These are phyloP conservation scores for Schizochytrium sp. DNA, from an alignment of 108 stramenopile species.

Conservation along the genomic window DNA sequence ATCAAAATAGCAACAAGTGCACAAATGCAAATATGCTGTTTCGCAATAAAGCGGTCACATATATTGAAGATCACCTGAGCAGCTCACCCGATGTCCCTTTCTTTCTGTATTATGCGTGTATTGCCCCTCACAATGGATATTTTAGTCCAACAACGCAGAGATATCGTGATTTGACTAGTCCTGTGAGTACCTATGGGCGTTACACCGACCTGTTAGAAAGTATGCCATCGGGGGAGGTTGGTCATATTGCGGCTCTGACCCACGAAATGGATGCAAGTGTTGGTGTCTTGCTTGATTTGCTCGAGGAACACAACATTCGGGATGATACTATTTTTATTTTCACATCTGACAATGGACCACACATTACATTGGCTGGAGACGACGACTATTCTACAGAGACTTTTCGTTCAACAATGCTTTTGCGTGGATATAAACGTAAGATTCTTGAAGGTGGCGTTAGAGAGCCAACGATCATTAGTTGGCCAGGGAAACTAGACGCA, in stretches of 20 bases:
- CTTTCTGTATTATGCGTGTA: constrained; percentile 34
- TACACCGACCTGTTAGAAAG: constrained; percentile 16
- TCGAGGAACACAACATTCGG: background rate
- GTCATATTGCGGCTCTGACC: constrained; percentile 43
- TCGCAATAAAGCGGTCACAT: background rate
- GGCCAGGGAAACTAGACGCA: background rate
- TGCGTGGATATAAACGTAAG: constrained; percentile 12
- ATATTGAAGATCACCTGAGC: constrained; percentile 17
- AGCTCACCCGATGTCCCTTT: background rate
- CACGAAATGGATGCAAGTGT: constrained; percentile 21
- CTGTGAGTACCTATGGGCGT: constrained; percentile 50
- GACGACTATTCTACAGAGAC: background rate
- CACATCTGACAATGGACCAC: constrained; percentile 52
- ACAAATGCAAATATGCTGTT: constrained; percentile 25
- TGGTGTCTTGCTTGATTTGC: background rate
- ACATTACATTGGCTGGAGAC: background rate
- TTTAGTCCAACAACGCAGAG: background rate
- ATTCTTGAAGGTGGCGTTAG: constrained; percentile 12
- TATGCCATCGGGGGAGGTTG: background rate
- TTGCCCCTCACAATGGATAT: constrained; percentile 40
- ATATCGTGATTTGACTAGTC: background rate
- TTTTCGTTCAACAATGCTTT: constrained; percentile 8
- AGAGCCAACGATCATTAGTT: constrained; percentile 39
- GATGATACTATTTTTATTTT: constrained; percentile 41
- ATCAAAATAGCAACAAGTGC: constrained; percentile 7